Base-by-base conservation (phyloP, 441 rosid genomes). In the Aleurites moluccanus region DNA sequence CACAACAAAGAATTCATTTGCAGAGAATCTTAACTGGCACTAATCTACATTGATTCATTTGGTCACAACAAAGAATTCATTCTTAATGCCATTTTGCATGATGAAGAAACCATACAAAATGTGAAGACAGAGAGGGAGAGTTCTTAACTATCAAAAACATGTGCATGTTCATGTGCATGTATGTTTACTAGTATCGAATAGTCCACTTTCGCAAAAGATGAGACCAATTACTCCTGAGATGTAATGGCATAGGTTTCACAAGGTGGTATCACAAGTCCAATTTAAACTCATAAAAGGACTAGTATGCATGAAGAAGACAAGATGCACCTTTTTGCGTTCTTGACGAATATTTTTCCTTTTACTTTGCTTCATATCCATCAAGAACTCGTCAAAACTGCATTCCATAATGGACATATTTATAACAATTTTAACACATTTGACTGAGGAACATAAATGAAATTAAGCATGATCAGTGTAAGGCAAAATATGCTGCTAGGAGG, bases 361-460 rank as follows among this genome's bases (percentile, higher is more conserved):
- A 82, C 80, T 91, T 79, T 90, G 96, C 87, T 88, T 91, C 97
- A 92, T 85, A 84, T 92, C 98, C 98, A 92, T 92, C 88, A 92
- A 85, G 77, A 94, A 92, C 74, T 92, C 98, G 79, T 94, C 98
- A 88, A 94, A 92, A 79, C 99, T 94, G 88, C 72, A 69, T 66
- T 62, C 52, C 45, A 52, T 73, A 52, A 77, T 62, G 72, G 59
- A 78, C 40, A 57, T 67, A 50, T 52, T 69, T 45, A 42, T 10
- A 73, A 61, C 64, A 63, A 47, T 27, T 10, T 10, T 30, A 72
- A 35, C 23, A 69, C 56, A 38, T 21, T 45, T 63, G 69, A 62
- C 35, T 16, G 2, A 64, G 1, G 47, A 59, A 64, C 70, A 27
- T 8, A 65, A 77, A 66, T n/a, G 69, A 27, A 40, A 69, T 28